Evolutionary conservation across 805 yeast species (phyloP).

Genomic region (fission yeast (Schizosaccharomyces pombe)): ASM294v3 CU329670.1:4308001-4308500

Average conservation of each 20-base stretch:
- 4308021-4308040: not conserved
- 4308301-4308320: not conserved
- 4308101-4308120: not conserved
- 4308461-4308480: conserved; percentile 19
- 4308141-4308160: not conserved
- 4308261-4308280: not conserved
- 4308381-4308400: conserved; percentile 6
- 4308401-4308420: conserved; percentile 7
- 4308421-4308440: conserved; percentile 10
- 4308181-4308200: not conserved
- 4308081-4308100: not conserved
- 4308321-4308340: not conserved
- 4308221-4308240: not conserved
- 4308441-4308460: conserved; percentile 12
- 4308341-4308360: not conserved
- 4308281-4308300: not conserved
- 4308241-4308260: not conserved
- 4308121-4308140: not conserved
- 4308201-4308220: not conserved
- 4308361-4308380: not conserved
- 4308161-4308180: not conserved
- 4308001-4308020: not conserved
- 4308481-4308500: conserved; percentile 23
- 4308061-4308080: not conserved
- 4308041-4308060: not conserved